Evolutionary conservation across 306 rosid genomes (phyloP), one percentile per base, ranked within the genome.

Genomic region (Prunus kanzakura): DNA sequence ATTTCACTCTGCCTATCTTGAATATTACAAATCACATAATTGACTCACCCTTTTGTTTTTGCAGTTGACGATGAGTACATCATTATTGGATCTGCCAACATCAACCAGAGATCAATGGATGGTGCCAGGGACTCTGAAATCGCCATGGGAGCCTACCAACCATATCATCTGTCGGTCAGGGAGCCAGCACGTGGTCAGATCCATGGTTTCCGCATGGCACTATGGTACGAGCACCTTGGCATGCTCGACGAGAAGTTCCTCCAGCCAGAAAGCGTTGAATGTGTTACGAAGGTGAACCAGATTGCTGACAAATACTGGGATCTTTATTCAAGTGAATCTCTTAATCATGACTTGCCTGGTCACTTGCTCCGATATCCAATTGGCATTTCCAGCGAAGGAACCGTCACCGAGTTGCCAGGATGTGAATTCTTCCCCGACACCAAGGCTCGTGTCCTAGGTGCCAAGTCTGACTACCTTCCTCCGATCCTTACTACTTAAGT

Each of bases 41-140:
- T 29, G 20, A 64, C 69, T 64, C 16, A 14, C 14, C 18, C 46
- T 63, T 4, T 6, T 22, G 3, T n/a, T 52, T 35, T 64, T 46
- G 71, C 81, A 85, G 89, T 85, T 51, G 89, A 85, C 14, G 89
- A 85, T 70, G 89, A 85, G 63, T 85, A 85, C 89, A 85, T 85
- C 15, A 85, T 85, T n/a, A 52, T 85, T 67, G 89, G 89, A 63
- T 85, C 89, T 25, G 89, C 89, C 58, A 85, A 85, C 82, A 85
- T 85, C 71, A 85, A 85, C 78, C 89, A 85, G 72, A 76, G 89
- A 67, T 85, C 89, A 69, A 85, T 85, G 89, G 86, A 82, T 23
- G 89, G 89, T 14, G 84, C 82, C 20, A 79, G 84, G 69, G 89
- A 85, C 76, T 82, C 89, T 49, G 89, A 85, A 78, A 79, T 85